Percentiles rank a stretch among this genome's conserved stretches.
Conservation (phyloP, 306 rosid species). For the Albizia julibrissin region DNA sequence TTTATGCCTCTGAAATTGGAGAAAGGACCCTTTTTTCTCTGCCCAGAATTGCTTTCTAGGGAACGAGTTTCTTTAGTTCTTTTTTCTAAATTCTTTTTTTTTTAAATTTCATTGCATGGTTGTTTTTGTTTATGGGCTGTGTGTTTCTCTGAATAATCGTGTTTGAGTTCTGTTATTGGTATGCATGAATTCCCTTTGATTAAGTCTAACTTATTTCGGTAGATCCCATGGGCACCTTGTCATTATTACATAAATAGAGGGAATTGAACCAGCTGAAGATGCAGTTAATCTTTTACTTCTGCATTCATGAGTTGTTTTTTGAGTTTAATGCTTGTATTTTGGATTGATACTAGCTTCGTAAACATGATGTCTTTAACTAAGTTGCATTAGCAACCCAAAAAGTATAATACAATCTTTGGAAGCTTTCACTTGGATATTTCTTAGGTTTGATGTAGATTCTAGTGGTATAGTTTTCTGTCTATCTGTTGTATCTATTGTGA, state of each 20-base stretch:
- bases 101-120: background rate
- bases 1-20: background rate
- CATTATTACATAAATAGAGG: background rate
- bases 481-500: background rate
- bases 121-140: conserved; percentile 16
- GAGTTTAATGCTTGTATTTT: conserved; percentile 5
- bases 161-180: conserved; percentile 9
- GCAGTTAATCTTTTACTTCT: background rate
- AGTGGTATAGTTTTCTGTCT: background rate
- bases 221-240: conserved; percentile 25
- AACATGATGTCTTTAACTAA: background rate
- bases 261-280: background rate
- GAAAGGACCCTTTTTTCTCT: background rate
- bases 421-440: conserved; percentile 3
- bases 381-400: background rate
- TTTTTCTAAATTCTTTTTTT: background rate
- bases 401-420: background rate
- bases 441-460: background rate
- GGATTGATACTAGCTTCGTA: conserved; percentile 2
- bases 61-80: conserved; percentile 25
- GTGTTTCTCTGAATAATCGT: conserved; percentile 13
- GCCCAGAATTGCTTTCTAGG: background rate
- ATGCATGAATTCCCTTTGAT: conserved; percentile 17
- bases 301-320: background rate
- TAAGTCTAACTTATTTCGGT: conserved; percentile 12